Conservation (phyloP, 2,329 filamentous ascomycete species). For the Nothomitra cinnamomea region DNA sequence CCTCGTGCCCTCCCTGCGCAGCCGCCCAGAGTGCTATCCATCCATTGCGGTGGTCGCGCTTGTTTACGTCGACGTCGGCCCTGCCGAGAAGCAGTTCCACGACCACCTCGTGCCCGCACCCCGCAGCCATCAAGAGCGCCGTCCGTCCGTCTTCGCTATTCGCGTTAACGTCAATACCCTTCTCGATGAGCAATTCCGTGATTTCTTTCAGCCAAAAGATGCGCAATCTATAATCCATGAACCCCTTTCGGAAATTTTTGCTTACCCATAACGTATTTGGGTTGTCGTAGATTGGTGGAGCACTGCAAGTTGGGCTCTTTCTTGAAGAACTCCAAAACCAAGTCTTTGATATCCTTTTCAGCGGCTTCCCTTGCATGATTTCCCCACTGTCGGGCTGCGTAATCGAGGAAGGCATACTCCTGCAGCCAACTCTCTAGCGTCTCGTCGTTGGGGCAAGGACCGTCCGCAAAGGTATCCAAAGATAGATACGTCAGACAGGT, state of each 20-base stretch:
- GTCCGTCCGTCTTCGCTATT: conserved; percentile 7
- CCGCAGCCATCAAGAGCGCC: conserved; percentile 8
- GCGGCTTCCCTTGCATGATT: conserved; percentile 16
- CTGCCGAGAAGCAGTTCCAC: conserved; percentile 7
- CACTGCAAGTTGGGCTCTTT: conserved; percentile 10
- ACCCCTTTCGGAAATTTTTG: no score
- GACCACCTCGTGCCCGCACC: background rate
- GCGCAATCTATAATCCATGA: no score
- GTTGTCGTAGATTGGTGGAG: background rate
- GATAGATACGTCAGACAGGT: conserved; percentile 1
- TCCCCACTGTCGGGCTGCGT: conserved; percentile 21
- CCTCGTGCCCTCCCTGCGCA: no score
- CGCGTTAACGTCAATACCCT: conserved; percentile 1
- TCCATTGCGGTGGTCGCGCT: conserved; percentile 8
- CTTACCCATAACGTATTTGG: no score
- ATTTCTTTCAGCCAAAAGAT: conserved; percentile 13
- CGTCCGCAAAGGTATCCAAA: background rate
- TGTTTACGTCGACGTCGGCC: conserved; percentile 6
- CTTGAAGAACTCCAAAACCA: conserved; percentile 10
- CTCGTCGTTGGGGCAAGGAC: conserved; percentile 4
- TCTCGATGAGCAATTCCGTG: background rate
- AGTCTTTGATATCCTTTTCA: conserved; percentile 4
- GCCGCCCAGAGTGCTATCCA: conserved; percentile 8
- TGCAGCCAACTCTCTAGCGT: conserved; percentile 13
- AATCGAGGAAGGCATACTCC: conserved; percentile 16